Conservation (phyloP, 164 flowering plant genomes). For the Saururus chinensis region DNA sequence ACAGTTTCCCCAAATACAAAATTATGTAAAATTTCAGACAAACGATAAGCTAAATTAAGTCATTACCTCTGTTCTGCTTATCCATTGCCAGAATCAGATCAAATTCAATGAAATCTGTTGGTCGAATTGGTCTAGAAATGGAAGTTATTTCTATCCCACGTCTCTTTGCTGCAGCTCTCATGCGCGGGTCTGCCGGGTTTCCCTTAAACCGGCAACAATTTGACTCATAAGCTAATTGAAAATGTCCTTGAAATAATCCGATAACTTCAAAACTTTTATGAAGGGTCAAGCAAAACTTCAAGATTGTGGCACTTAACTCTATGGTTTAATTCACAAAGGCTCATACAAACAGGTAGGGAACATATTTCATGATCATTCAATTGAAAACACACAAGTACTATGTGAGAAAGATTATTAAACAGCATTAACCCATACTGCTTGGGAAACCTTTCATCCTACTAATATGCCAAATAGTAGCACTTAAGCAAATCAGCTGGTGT, state of each 20-base stretch:
- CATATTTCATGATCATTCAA: too few relatives aligned
- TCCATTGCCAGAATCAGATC: slow-evolving; percentile 84
- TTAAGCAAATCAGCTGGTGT: too few relatives aligned
- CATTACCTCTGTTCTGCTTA: slow-evolving; percentile 67
- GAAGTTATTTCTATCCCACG: slow-evolving; percentile 90
- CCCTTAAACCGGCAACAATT: slow-evolving; percentile 33
- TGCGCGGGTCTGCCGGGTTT: slow-evolving; percentile 75
- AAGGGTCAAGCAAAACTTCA: background rate
- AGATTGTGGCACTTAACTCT: too few relatives aligned
- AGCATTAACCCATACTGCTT: too few relatives aligned
- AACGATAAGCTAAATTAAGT: background rate
- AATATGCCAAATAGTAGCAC: too few relatives aligned
- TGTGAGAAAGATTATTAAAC: too few relatives aligned
- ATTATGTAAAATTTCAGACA: too few relatives aligned
- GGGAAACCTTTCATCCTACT: too few relatives aligned
- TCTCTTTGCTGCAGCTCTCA: slow-evolving; percentile 79
- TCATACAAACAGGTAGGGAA: too few relatives aligned
- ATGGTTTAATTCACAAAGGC: too few relatives aligned
- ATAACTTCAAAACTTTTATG: background rate
- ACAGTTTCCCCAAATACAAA: too few relatives aligned
- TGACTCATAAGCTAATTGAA: background rate
- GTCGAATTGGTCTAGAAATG: slow-evolving; percentile 62
- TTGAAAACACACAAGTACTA: too few relatives aligned
- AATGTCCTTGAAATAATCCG: background rate
- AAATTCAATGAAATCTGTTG: slow-evolving; percentile 17